Conservation (phyloP, 805 yeast genomes). For the Torulaspora gathmanii region DNA sequence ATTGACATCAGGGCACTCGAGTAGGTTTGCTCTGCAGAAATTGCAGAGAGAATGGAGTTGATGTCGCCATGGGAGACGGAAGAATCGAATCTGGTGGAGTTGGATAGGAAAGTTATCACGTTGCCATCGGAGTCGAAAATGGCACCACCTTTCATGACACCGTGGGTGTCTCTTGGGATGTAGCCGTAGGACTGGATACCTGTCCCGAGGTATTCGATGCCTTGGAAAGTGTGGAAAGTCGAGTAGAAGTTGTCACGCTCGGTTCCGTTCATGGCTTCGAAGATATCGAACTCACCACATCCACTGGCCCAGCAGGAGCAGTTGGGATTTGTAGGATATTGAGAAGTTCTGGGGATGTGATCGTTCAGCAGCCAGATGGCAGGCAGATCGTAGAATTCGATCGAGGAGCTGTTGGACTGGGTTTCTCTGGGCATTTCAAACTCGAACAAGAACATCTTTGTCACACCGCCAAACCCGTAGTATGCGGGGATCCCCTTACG, state of each 20-base stretch:
- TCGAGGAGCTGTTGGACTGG: constrained; percentile 34
- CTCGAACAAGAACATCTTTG: constrained; percentile 69
- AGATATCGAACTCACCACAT: constrained; percentile 74
- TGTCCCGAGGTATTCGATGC: constrained; percentile 51
- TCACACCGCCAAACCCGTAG: constrained; percentile 63
- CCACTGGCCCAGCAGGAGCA: constrained; percentile 78
- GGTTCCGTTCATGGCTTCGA: constrained; percentile 66
- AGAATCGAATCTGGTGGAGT: constrained; percentile 46
- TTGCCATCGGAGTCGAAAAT: constrained; percentile 58
- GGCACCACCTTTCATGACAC: constrained; percentile 66
- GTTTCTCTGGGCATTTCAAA: constrained; percentile 61
- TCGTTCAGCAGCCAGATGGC: constrained; percentile 76
- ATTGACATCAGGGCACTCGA: constrained; percentile 32
- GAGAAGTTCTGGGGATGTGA: constrained; percentile 69
- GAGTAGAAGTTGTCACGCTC: constrained; percentile 53
- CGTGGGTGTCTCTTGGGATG: constrained; percentile 47
- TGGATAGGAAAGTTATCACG: constrained; percentile 56
- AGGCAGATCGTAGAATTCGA: constrained; percentile 52
- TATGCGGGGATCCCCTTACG: constrained; percentile 69
- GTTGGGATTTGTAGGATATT: constrained; percentile 52
- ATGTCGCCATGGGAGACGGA: constrained; percentile 45
- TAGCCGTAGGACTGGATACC: constrained; percentile 59
- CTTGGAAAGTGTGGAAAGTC: constrained; percentile 71
- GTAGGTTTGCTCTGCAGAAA: constrained; percentile 27
- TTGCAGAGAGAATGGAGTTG: constrained; percentile 42